A percentile compares a stretch with the other conserved stretches of the same genome.
Evolutionary conservation across 768 basidiomycete genomes (phyloP).

Genomic region (Pleurotus djamor): DNA sequence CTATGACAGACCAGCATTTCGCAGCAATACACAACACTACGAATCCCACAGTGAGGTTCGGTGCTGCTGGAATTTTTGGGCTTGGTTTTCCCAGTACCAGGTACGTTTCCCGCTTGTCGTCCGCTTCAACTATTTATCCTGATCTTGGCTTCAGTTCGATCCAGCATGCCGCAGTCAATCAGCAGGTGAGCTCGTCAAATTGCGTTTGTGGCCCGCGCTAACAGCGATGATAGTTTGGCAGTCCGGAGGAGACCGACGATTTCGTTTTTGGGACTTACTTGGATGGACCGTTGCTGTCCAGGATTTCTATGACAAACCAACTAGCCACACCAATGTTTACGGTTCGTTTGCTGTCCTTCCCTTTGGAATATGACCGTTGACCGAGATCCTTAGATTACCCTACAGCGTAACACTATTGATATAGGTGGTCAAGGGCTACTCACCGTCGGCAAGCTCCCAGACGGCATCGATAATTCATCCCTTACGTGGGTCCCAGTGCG

Average conservation of each 20-base stretch:
- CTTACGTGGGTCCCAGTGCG: slow-evolving; percentile 71
- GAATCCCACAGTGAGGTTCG: slow-evolving; percentile 51
- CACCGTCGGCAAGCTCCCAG: slow-evolving; percentile 63
- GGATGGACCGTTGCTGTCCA: slow-evolving; percentile 44
- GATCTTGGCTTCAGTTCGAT: slow-evolving; percentile 1
- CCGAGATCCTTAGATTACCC: slow-evolving; percentile 27
- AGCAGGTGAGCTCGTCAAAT: slow-evolving; percentile 14
- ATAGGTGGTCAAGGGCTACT: slow-evolving; percentile 56
- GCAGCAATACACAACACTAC: slow-evolving; percentile 58
- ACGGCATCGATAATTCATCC: slow-evolving; percentile 47
- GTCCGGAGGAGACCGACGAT: slow-evolving; percentile 25
- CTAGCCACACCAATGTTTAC: slow-evolving; percentile 50
- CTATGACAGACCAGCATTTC: slow-evolving; percentile 48
- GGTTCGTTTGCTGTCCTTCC: slow-evolving; percentile 19
- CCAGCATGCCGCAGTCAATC: slow-evolving; percentile 15
- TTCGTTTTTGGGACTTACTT: slow-evolving; percentile 30
- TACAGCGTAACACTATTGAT: slow-evolving; percentile 61
- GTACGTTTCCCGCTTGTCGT: slow-evolving; percentile 25
- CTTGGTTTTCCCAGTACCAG: slow-evolving; percentile 68
- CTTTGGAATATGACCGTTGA: not conserved
- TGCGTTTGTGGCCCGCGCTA: not conserved
- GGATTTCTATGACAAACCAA: slow-evolving; percentile 39
- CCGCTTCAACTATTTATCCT: not conserved
- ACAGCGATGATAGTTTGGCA: slow-evolving; percentile 15
- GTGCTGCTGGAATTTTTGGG: slow-evolving; percentile 63